Conservation (phyloP, 208 protist genomes). For the Leishmania tarentolae region DNA sequence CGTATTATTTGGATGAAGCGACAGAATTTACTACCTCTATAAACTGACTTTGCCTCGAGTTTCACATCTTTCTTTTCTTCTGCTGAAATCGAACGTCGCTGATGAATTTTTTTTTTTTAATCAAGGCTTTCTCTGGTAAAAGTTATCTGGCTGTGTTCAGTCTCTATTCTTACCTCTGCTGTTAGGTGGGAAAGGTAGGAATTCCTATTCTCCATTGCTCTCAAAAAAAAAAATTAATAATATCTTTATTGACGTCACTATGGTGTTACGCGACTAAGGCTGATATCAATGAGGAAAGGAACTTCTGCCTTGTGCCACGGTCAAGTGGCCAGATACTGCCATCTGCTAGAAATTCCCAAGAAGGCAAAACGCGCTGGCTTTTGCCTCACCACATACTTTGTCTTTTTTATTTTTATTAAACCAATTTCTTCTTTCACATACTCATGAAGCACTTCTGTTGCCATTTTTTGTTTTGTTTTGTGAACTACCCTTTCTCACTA, state of each 20-base stretch:
- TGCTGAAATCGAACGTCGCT: neutral
- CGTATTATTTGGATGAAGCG: neutral
- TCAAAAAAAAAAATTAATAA: neutral
- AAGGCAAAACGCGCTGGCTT: neutral
- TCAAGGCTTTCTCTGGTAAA: neutral
- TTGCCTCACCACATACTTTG: neutral
- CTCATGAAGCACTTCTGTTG: neutral
- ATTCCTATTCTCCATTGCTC: neutral
- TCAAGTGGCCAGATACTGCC: neutral
- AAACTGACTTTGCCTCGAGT: neutral
- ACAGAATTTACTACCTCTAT: neutral
- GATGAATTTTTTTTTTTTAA: neutral
- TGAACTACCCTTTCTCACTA: neutral
- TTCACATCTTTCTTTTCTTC: neutral
- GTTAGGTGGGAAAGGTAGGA: neutral
- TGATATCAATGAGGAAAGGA: neutral
- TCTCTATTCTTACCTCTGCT: neutral
- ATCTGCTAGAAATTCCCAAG: neutral
- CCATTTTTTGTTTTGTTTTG: neutral
- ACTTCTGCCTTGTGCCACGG: neutral
- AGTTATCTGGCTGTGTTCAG: neutral
- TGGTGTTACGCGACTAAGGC: neutral
- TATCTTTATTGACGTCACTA: neutral
- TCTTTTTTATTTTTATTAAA: neutral
- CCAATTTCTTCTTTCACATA: neutral